These are phyloP conservation scores for Lentinula lateritia DNA, from an alignment of 768 basidiomycete genomes.

Conservation along the genomic window DNA sequence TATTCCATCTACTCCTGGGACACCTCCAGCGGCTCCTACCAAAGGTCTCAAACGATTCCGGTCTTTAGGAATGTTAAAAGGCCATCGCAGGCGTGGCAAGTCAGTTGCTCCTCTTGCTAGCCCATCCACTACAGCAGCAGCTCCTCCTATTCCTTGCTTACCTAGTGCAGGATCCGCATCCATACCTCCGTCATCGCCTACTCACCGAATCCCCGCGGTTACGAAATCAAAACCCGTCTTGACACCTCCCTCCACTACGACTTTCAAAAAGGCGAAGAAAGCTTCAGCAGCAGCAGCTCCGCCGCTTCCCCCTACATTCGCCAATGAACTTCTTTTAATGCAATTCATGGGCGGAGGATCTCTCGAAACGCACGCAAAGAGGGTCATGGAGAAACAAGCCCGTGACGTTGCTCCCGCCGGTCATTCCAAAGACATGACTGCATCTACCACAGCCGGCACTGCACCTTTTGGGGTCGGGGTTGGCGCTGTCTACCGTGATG, in stretches of 20 bases:
- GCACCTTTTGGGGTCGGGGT: neutral
- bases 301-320: neutral
- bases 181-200: neutral
- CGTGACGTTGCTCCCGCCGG: neutral
- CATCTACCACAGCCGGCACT: neutral
- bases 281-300: neutral
- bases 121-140: neutral
- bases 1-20: neutral
- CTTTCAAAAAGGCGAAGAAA: constrained; percentile 2
- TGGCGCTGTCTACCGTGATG: neutral
- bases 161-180: neutral
- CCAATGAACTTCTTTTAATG: constrained; percentile 5
- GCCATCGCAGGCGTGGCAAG: neutral
- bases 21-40: neutral
- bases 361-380: constrained; percentile 1
- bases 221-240: neutral
- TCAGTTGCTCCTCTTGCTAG: neutral
- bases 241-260: neutral
- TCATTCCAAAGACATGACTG: neutral
- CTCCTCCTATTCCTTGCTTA: neutral
- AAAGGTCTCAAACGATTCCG: neutral
- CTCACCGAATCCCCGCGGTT: neutral
- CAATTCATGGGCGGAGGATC: constrained; percentile 7
- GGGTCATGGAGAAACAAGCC: constrained; percentile 6
- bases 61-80: constrained; percentile 2